A percentile compares a stretch with the other conserved stretches of the same genome.
phyloP scores from a whole-genome alignment of 2,329 filamentous ascomycete genomes.

The Exophiala sp. region DNA sequence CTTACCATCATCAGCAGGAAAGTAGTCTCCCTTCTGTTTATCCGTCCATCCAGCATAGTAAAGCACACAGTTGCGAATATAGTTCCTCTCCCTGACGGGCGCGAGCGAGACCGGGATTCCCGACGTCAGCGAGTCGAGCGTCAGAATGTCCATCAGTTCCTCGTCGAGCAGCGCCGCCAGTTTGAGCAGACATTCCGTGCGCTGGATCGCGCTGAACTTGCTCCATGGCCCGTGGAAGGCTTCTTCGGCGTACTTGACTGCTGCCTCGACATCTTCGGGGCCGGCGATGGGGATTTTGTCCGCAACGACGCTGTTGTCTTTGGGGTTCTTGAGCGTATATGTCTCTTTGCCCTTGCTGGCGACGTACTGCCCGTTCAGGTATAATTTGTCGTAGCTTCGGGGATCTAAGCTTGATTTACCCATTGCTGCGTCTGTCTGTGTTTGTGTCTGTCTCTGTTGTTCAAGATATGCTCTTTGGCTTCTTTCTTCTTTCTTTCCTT shows the following conservation, averaged over 20 bases:
- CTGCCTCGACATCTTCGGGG: slow-evolving; percentile 42
- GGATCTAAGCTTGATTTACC: too few relatives aligned
- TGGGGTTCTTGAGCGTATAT: not conserved
- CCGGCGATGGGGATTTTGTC: slow-evolving; percentile 44
- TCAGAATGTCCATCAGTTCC: slow-evolving; percentile 29
- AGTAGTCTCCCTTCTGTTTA: too few relatives aligned
- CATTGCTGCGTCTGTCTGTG: too few relatives aligned
- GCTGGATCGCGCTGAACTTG: slow-evolving; percentile 28
- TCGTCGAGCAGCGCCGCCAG: slow-evolving; percentile 38
- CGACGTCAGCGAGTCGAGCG: slow-evolving; percentile 30
- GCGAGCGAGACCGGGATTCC: slow-evolving; percentile 61
- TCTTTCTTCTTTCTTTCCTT: too few relatives aligned
- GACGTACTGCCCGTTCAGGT: too few relatives aligned
- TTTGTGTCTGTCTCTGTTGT: too few relatives aligned
- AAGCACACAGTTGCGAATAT: too few relatives aligned
- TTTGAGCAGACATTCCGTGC: slow-evolving; percentile 38
- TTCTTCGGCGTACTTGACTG: slow-evolving; percentile 45
- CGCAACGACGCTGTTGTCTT: not conserved
- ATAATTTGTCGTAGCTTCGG: too few relatives aligned
- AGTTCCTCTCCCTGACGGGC: too few relatives aligned
- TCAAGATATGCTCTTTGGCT: too few relatives aligned
- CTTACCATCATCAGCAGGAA: too few relatives aligned
- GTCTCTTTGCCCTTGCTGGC: too few relatives aligned
- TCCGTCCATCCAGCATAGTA: slow-evolving; percentile 40
- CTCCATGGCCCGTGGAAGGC: slow-evolving; percentile 46